Evolutionary conservation across 192 early-diverging fungal genomes (phyloP).

Genomic region (Globomyces pollinis-pini): DNA sequence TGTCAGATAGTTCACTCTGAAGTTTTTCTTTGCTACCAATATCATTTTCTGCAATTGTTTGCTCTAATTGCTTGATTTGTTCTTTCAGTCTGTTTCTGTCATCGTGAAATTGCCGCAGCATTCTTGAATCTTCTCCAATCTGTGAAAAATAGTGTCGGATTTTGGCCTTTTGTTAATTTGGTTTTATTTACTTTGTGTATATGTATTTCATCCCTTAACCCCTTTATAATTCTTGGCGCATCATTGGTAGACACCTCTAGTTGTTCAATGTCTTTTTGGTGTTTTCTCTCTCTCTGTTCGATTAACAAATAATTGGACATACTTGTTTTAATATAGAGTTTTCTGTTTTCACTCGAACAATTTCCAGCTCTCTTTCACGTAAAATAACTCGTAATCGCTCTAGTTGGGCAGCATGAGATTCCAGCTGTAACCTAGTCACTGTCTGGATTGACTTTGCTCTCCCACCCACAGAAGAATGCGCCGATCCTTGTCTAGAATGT

Average conservation of each 20-base stretch:
- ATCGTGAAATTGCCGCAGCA: constrained; percentile 36
- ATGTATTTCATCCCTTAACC: constrained; percentile 37
- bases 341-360: constrained; percentile 36
- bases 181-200: constrained; percentile 31
- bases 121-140: constrained; percentile 29
- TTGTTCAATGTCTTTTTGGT: constrained; percentile 43
- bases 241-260: constrained; percentile 39
- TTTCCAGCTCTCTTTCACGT: constrained; percentile 38
- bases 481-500: too few relatives aligned
- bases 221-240: constrained; percentile 37
- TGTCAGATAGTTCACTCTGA: too few relatives aligned
- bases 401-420: constrained; percentile 21
- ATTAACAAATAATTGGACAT: constrained; percentile 7
- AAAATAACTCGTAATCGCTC: constrained; percentile 31
- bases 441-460: background rate
- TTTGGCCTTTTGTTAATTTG: constrained; percentile 28
- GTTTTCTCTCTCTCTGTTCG: constrained; percentile 43
- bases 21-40: constrained; percentile 31
- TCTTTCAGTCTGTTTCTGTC: constrained; percentile 32
- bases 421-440: constrained; percentile 5
- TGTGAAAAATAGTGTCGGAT: constrained; percentile 40
- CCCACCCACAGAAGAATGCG: too few relatives aligned
- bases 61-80: constrained; percentile 23
- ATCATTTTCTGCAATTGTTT: constrained; percentile 25
- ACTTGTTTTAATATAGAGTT: constrained; percentile 46